These are phyloP conservation scores for Corymbia maculata DNA, from an alignment of 345 rosid genomes.

Conservation along the genomic window DNA sequence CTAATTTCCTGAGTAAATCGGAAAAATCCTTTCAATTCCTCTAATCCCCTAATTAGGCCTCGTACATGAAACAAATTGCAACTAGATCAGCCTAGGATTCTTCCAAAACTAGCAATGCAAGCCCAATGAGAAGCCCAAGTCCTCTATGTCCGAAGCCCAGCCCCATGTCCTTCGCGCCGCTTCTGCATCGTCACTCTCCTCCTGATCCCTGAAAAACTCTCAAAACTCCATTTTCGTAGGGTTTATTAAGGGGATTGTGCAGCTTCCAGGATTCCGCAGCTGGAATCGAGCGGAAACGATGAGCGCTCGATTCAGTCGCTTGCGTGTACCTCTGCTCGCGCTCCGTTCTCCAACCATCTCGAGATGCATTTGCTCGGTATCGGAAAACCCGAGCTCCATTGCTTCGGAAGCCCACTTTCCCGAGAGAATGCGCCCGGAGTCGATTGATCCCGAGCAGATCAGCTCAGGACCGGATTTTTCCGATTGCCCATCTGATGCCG, in stretches of 20 bases:
- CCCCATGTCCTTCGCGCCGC: not conserved
- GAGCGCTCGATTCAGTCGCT: slow-evolving; percentile 16
- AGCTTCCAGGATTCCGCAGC: not conserved
- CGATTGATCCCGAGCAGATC: not conserved
- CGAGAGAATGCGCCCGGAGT: not conserved
- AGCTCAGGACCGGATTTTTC: not conserved
- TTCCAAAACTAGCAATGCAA: not conserved
- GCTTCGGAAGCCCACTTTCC: not conserved
- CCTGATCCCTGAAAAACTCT: not conserved
- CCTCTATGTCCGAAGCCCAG: not conserved
- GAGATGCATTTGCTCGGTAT: slow-evolving; percentile 27
- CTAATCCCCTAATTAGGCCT: not conserved
- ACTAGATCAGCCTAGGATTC: not conserved
- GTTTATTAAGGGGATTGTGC: not conserved
- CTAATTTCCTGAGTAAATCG: not conserved
- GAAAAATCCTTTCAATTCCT: not conserved
- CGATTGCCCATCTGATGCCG: not conserved
- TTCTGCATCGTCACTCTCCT: not conserved
- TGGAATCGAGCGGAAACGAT: not conserved
- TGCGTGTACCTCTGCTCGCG: slow-evolving; percentile 2
- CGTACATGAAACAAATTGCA: not conserved
- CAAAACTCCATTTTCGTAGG: not conserved
- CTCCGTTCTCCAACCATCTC: slow-evolving; percentile 9
- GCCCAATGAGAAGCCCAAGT: not conserved
- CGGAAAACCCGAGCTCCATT: slow-evolving; percentile 8